Base-by-base conservation (phyloP, 1,284 basidiomycete species). In the Ustilago esculenta region DNA sequence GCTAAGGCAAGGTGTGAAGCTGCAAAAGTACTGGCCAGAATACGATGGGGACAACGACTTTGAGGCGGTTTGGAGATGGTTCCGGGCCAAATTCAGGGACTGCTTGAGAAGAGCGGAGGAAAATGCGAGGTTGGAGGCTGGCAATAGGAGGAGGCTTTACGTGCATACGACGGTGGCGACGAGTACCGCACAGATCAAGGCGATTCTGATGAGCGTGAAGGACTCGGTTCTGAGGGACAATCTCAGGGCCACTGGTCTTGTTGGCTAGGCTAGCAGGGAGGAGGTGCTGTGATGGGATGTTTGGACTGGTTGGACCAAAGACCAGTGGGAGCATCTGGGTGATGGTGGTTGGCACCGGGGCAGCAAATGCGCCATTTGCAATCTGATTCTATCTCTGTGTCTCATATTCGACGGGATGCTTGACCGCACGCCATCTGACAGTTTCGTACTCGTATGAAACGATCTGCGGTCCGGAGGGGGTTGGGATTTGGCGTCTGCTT, bases 161-260 rank as follows among this genome's bases (percentile, higher is more conserved):
- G 70, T 75, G 9, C 72, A 75, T 44, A 72, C 65, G 17, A 75
- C 72, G 6, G 53, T 73, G 4, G 72, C 72, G 12, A 75, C 72
- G 11, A 69, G 60, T n/a, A 75, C 70, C 10, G 53, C 34, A 24
- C 70, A 75, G 53, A 75, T 75, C 37, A 47, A 55, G 23, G 69
- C 69, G 14, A 75, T 75, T 14, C 41, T 75, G 27, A 55, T 64
- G 50, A 72, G 70, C 41, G 66, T 69, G n/a, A 72, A 75, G 46
- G 72, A 75, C 34, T 53, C 32, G 10, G 61, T 75, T 18, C 27
- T 75, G 24, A 30, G 70, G 21, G 60, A 75, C 21, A 67, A 72
- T 30, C 15, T 72, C 15, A 47, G 27, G 25, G 50, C 55, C 20
- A 64, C 69, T 2, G 69, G 64, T 0, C 27, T 72, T 33, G 65